A percentile compares a stretch with the other conserved stretches of the same genome.
Conservation (phyloP, 129 eudicot genomes). For the Artemisia argyi region DNA sequence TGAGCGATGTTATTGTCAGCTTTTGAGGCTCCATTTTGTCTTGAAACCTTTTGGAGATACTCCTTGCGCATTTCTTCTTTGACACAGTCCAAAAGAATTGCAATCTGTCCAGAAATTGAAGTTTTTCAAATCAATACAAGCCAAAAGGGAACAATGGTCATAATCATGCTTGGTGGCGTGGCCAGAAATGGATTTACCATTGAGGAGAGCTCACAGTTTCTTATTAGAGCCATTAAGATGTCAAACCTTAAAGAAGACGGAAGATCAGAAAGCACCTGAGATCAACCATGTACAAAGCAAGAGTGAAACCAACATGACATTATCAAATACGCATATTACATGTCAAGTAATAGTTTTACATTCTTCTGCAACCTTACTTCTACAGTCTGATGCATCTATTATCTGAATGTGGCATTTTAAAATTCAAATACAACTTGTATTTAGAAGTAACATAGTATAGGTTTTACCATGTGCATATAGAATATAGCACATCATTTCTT, state of each 20-base stretch:
- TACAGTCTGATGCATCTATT: too few species aligned
- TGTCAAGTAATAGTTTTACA: too few species aligned
- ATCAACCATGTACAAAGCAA: slow-evolving; percentile 26
- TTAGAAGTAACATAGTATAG: not conserved
- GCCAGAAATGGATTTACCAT: slow-evolving; percentile 56
- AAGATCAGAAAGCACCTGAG: slow-evolving; percentile 81
- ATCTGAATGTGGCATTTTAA: not conserved
- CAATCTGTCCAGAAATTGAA: slow-evolving; percentile 54
- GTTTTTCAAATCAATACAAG: slow-evolving; percentile 1
- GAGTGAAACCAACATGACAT: not conserved
- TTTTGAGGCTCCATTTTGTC: slow-evolving; percentile 26
- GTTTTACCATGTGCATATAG: too few species aligned
- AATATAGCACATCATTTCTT: too few species aligned
- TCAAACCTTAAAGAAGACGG: slow-evolving; percentile 68
- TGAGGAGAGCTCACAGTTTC: slow-evolving; percentile 71
- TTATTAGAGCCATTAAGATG: slow-evolving; percentile 60
- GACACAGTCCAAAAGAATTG: slow-evolving; percentile 70
- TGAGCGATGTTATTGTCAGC: slow-evolving; percentile 27
- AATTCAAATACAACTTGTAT: not conserved
- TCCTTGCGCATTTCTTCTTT: slow-evolving; percentile 68
- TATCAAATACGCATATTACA: too few species aligned
- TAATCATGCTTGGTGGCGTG: slow-evolving; percentile 19
- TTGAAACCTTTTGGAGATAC: slow-evolving; percentile 37
- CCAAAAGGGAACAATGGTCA: not conserved
- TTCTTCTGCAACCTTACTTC: too few species aligned